Evolutionary conservation across 2,329 filamentous ascomycete species (phyloP), one percentile per base, ranked within the genome.

Genomic region (Paracamarosporium sp.): DNA sequence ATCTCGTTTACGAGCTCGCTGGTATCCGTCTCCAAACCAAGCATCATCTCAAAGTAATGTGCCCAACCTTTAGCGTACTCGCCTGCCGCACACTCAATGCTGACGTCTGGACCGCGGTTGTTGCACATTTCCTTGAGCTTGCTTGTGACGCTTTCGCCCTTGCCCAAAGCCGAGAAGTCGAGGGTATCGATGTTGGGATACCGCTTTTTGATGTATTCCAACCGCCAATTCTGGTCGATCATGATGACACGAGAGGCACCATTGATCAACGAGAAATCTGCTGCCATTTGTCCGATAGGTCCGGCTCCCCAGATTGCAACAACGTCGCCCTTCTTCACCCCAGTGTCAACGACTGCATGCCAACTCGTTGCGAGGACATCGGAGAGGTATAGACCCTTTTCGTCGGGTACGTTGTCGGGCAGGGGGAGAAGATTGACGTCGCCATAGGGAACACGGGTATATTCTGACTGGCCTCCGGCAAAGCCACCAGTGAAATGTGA

Each of bases 291-390:
- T 0, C 93, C 92, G 50, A 96, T 91, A 0, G 92, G 93, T 0
- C 92, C 92, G 0, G 89, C 91, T n/a, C 92, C 92, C 86, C 91
- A 96, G 59, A 96, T 87, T 31, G 91, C 92, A 1, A 96, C 92
- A 1, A 88, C 81, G 66, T 96, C 92, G 12, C 85, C 87, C 31
- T 89, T 82, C 61, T 91, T 88, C n/a, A 96, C 89, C 1, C 86
- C 89, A 0, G 92, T 96, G 69, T 96, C 92, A 40, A 93, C 88
- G 35, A 96, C 91, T 50, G 86, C 87, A 70, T 96, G 89, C 84
- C 91, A 96, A 9, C 88, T 88, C 0, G 93, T 96, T 17, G 83
- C 81, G 2, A 96, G 76, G 0, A 96, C 91, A 72, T 96, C 93
- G 1, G 90, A 93, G 1, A 96, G 83, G 75, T 87, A 96, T 1